Percentiles rank a stretch among this genome's conserved stretches.
Evolutionary conservation across 768 basidiomycete genomes (phyloP).

Genomic region (Pholiota molesta): DNA sequence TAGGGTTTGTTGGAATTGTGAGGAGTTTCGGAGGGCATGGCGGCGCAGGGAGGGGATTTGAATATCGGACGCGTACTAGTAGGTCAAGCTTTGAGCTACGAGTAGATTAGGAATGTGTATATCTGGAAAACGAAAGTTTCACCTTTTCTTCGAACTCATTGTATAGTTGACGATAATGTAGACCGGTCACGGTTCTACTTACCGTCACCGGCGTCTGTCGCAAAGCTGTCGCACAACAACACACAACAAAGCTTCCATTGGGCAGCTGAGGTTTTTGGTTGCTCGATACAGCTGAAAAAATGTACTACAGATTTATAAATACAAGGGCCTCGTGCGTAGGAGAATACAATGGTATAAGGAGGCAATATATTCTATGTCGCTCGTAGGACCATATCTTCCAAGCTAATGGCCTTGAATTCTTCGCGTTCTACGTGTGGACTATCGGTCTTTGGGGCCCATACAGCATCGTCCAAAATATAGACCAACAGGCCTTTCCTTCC

Average conservation of each 20-base stretch:
- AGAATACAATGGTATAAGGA: not conserved
- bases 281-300: too few species aligned
- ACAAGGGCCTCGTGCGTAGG: too few species aligned
- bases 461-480: slow-evolving; percentile 91
- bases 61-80: slow-evolving; percentile 89
- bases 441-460: slow-evolving; percentile 71
- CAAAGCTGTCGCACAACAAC: slow-evolving; percentile 14
- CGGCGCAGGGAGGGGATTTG: slow-evolving; percentile 92
- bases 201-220: not conserved
- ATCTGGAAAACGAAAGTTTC: not conserved
- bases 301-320: not conserved
- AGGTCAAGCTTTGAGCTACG: slow-evolving; percentile 77
- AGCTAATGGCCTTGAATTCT: slow-evolving; percentile 72
- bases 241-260: slow-evolving; percentile 13
- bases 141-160: slow-evolving; percentile 32
- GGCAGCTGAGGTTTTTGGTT: too few species aligned
- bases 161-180: not conserved
- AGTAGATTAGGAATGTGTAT: not conserved
- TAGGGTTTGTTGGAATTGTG: slow-evolving; percentile 87
- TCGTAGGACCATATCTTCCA: slow-evolving; percentile 87
- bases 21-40: slow-evolving; percentile 97
- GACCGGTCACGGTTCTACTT: too few species aligned
- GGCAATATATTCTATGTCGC: slow-evolving; percentile 31
- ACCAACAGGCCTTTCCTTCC: slow-evolving; percentile 88
- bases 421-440: slow-evolving; percentile 52